A percentile compares a stretch with the other conserved stretches of the same genome.
phyloP scores from a whole-genome alignment of 2,329 filamentous ascomycete genomes.

The Colletotrichum melonis region DNA sequence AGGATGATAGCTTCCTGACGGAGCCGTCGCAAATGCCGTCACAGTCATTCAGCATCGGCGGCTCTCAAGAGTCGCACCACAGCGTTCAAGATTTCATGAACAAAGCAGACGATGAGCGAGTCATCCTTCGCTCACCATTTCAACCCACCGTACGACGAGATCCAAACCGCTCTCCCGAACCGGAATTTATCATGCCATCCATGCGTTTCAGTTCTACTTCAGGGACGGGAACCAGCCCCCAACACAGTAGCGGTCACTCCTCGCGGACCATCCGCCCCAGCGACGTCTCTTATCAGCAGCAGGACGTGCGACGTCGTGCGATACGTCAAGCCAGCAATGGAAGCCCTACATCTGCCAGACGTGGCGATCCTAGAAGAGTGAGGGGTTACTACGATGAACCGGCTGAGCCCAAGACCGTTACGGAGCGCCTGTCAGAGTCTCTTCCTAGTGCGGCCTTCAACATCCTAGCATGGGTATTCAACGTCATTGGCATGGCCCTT shows the following conservation, averaged over 20 bases:
- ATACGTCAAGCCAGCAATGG: constrained; percentile 32
- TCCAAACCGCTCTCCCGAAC: constrained; percentile 55
- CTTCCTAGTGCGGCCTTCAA: constrained; percentile 53
- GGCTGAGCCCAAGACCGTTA: constrained; percentile 37
- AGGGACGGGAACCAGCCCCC: constrained; percentile 41
- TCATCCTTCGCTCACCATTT: constrained; percentile 66
- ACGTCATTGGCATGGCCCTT: constrained; percentile 69
- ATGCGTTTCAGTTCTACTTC: constrained; percentile 44
- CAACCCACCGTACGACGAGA: constrained; percentile 58
- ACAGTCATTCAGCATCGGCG: constrained; percentile 52
- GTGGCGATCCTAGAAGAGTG: constrained; percentile 12
- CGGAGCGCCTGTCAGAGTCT: constrained; percentile 47
- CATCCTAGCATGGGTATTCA: constrained; percentile 60
- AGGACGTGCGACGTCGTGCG: constrained; percentile 43
- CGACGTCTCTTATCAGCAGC: constrained; percentile 40
- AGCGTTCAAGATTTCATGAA: constrained; percentile 65
- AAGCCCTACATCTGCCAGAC: constrained; percentile 42
- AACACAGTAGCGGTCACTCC: constrained; percentile 47
- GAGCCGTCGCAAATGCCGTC: constrained; percentile 61
- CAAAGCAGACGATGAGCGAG: constrained; percentile 65
- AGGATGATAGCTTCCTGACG: constrained; percentile 53
- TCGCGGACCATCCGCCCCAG: constrained; percentile 47
- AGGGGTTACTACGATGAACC: constrained; percentile 11
- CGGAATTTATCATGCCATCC: constrained; percentile 67
- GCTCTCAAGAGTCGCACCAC: constrained; percentile 60